These are phyloP conservation scores for Nakataea oryzae DNA, from an alignment of 2,329 filamentous ascomycete species.

Conservation along the genomic window DNA sequence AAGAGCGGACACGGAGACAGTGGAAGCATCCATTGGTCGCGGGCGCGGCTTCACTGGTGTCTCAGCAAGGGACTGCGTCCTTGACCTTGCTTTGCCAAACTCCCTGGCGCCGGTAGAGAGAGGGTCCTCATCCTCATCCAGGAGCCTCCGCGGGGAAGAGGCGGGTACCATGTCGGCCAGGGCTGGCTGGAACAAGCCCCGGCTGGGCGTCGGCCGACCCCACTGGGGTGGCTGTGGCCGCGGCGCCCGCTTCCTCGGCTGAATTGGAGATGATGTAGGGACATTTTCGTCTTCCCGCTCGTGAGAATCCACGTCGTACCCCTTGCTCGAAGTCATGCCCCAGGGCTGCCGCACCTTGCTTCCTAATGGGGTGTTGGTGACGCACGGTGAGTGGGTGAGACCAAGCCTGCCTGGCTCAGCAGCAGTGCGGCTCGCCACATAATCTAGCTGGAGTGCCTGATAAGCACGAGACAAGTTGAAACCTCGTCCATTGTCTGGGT, in stretches of 20 bases:
- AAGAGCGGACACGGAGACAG: background rate
- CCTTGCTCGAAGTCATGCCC: background rate
- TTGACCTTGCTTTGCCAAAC: background rate
- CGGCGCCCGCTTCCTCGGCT: slow-evolving; percentile 6
- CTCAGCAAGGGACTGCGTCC: background rate
- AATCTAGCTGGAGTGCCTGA: background rate
- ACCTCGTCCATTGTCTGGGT: slow-evolving; percentile 1
- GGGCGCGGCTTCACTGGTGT: background rate
- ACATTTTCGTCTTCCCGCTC: background rate
- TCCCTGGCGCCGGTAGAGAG: background rate
- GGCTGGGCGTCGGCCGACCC: background rate
- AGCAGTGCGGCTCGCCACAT: background rate
- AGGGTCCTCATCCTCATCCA: background rate
- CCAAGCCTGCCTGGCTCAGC: background rate
- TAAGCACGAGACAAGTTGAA: background rate
- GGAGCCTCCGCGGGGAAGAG: slow-evolving; percentile 9
- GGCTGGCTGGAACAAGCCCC: background rate
- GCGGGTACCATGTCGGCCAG: slow-evolving; percentile 6
- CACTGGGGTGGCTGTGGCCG: background rate
- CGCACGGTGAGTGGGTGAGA: slow-evolving; percentile 6
- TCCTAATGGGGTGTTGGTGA: slow-evolving; percentile 10
- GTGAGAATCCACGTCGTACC: background rate
- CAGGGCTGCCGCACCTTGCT: background rate
- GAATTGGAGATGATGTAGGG: slow-evolving; percentile 10
- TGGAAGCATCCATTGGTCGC: background rate